Conservation (phyloP, 2,329 filamentous ascomycete genomes). For the Alternaria burnsii region DNA sequence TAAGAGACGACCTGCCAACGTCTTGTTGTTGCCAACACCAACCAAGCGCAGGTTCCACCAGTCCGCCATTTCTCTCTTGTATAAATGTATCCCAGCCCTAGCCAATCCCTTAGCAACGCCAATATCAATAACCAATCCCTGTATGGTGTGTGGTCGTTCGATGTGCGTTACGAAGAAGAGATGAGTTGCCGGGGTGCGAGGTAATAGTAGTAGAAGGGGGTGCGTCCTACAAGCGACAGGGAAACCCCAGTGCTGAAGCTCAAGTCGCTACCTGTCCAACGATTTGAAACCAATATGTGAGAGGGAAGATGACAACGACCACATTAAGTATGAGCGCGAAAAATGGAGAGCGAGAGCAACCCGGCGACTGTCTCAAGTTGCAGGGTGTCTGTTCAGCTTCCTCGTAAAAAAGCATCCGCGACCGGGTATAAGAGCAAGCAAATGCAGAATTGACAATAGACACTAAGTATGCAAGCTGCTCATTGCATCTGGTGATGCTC, state of each 20-base stretch:
- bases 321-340: conserved; percentile 38
- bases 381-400: conserved; percentile 18
- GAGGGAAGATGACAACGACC: conserved; percentile 24
- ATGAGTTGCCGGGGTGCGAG: conserved; percentile 23
- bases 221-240: conserved; percentile 27
- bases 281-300: conserved; percentile 39
- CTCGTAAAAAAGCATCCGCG: conserved; percentile 28
- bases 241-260: conserved; percentile 24
- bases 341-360: conserved; percentile 23
- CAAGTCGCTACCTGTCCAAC: conserved; percentile 39
- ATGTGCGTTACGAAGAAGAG: conserved; percentile 46
- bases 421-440: conserved; percentile 45
- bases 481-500: conserved; percentile 48
- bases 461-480: conserved; percentile 14
- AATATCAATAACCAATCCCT: conserved; percentile 38
- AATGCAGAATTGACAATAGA: conserved; percentile 32
- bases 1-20: conserved; percentile 25
- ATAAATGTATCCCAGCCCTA: conserved; percentile 23
- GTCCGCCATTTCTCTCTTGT: conserved; percentile 41
- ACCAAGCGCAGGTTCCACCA: conserved; percentile 43
- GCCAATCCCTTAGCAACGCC: conserved; percentile 46
- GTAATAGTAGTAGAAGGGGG: conserved; percentile 5
- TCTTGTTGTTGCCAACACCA: conserved; percentile 27
- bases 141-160: conserved; percentile 44
- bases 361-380: conserved; percentile 36